phyloP scores from a whole-genome alignment of 345 rosid species.

The Rhodamnia rubescens region DNA sequence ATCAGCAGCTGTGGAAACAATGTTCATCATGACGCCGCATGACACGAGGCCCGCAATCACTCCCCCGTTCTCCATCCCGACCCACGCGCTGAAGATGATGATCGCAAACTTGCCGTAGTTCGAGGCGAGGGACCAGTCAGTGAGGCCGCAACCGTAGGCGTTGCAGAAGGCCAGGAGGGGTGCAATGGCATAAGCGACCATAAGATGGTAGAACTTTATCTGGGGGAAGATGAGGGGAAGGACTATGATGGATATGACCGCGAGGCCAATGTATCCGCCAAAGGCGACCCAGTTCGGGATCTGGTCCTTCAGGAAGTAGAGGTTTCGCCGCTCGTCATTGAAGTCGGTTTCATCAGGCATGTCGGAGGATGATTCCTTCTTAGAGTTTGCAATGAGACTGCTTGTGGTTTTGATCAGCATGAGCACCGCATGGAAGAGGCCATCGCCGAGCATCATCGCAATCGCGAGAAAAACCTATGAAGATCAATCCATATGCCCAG shows the following conservation, averaged over 20 bases:
- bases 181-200: conserved; percentile 56
- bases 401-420: conserved; percentile 39
- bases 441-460: conserved; percentile 90
- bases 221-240: conserved; percentile 69
- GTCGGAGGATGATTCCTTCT: not conserved
- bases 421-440: conserved; percentile 50
- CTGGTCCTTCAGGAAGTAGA: conserved; percentile 63
- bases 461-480: conserved; percentile 58
- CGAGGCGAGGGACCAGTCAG: conserved; percentile 86
- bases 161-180: conserved; percentile 84
- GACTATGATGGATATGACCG: conserved; percentile 30
- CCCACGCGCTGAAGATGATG: conserved; percentile 75
- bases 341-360: not conserved
- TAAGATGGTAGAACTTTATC: conserved; percentile 63
- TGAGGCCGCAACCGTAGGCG: conserved; percentile 81
- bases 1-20: conserved; percentile 93
- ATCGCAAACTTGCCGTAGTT: conserved; percentile 80
- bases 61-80: conserved; percentile 53
- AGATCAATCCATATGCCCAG: not conserved
- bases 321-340: conserved; percentile 36
- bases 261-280: conserved; percentile 43
- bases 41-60: conserved; percentile 71
- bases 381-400: conserved; percentile 14
- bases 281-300: conserved; percentile 54
- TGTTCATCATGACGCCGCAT: conserved; percentile 94